A percentile compares a stretch with the other conserved stretches of the same genome.
Conservation (phyloP, 495 filamentous ascomycete genomes). For the Cercophora scortea region DNA sequence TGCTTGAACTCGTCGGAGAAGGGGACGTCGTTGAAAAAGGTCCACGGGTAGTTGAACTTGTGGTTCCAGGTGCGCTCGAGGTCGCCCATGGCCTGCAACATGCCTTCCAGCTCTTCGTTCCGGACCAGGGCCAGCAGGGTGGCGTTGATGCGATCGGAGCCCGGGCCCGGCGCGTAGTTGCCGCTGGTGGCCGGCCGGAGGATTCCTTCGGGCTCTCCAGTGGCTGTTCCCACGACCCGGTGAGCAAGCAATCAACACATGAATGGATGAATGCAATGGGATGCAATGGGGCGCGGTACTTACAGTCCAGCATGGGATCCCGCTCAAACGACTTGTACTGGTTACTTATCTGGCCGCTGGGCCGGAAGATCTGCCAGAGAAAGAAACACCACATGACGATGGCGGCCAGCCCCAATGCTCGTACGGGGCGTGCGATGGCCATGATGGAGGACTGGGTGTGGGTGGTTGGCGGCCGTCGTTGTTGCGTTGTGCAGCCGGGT, state of each 20-base stretch:
- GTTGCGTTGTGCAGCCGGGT: neutral
- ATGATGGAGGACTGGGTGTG: slow-evolving; percentile 31
- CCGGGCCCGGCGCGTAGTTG: slow-evolving; percentile 63
- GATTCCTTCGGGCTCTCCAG: slow-evolving; percentile 69
- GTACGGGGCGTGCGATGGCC: slow-evolving; percentile 76
- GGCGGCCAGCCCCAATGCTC: slow-evolving; percentile 64
- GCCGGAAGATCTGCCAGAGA: slow-evolving; percentile 59
- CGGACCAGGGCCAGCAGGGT: slow-evolving; percentile 90
- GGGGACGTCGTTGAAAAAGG: slow-evolving; percentile 93
- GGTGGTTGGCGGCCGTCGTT: neutral
- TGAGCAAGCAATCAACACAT: neutral
- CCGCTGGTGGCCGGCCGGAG: slow-evolving; percentile 59
- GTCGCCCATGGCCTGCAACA: slow-evolving; percentile 82
- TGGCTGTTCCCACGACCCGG: slow-evolving; percentile 43
- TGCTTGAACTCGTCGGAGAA: slow-evolving; percentile 91
- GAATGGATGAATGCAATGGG: neutral
- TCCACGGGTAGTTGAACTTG: slow-evolving; percentile 99
- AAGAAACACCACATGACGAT: slow-evolving; percentile 66
- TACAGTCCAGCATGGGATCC: slow-evolving; percentile 82
- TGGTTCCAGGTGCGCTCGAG: slow-evolving; percentile 93
- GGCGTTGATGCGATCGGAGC: slow-evolving; percentile 80
- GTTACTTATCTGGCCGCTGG: slow-evolving; percentile 23
- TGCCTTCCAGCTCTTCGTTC: slow-evolving; percentile 76
- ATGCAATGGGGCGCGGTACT: neutral
- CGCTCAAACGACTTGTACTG: slow-evolving; percentile 41